Conservation (phyloP, 2,329 filamentous ascomycete species). For the Coniella vitis region DNA sequence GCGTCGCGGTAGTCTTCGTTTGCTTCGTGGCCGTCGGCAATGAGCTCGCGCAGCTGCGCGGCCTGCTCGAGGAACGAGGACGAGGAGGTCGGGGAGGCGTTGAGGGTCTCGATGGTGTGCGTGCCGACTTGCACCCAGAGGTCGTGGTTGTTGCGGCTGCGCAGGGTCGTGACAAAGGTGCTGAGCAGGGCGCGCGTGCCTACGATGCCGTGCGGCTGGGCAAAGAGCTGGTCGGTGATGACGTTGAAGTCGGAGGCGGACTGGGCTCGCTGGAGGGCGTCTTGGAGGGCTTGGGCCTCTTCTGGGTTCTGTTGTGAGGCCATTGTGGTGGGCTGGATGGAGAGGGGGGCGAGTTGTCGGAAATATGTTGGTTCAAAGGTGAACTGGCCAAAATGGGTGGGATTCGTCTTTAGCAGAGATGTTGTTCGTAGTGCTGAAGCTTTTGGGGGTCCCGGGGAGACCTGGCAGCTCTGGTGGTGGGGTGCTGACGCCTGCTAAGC, state of each 20-base stretch:
- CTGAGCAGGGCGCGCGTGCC: conserved; percentile 64
- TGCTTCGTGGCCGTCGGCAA: conserved; percentile 76
- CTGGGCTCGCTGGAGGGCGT: conserved; percentile 8
- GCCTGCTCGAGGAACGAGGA: conserved; percentile 80
- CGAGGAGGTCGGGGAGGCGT: conserved; percentile 44
- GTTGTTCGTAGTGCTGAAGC: too few relatives aligned
- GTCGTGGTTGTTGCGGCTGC: conserved; percentile 52
- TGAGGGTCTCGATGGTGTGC: conserved; percentile 62
- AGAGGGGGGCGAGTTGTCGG: not conserved
- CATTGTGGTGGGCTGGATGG: not conserved
- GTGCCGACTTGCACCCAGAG: conserved; percentile 70
- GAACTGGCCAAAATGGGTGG: too few relatives aligned
- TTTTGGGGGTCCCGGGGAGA: too few relatives aligned
- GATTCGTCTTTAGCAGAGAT: too few relatives aligned
- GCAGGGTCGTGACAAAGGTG: conserved; percentile 58
- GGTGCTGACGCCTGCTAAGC: too few relatives aligned
- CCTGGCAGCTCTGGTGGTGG: too few relatives aligned
- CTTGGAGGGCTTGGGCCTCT: conserved; percentile 10
- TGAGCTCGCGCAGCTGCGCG: conserved; percentile 68
- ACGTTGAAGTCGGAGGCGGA: conserved; percentile 53
- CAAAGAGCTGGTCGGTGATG: conserved; percentile 61
- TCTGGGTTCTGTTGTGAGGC: conserved; percentile 12
- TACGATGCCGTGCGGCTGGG: conserved; percentile 68
- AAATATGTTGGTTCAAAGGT: not conserved
- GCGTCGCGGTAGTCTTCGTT: conserved; percentile 76